A percentile compares a stretch with the other conserved stretches of the same genome.
Evolutionary conservation across 2,329 filamentous ascomycete genomes (phyloP).

Genomic region (Orbilia oligospora): DNA sequence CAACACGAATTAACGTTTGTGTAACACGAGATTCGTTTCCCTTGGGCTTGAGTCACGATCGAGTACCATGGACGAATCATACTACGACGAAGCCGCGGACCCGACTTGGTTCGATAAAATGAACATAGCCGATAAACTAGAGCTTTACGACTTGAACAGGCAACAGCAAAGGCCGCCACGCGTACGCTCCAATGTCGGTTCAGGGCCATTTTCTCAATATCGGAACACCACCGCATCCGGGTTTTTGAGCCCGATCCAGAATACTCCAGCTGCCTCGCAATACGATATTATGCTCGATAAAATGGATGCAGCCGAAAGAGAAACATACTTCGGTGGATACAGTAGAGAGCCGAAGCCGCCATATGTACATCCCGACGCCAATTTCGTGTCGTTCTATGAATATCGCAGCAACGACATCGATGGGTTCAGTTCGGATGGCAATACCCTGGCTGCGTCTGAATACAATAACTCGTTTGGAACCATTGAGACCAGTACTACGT

Average conservation of each 20-base stretch:
- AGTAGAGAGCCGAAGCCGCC: not conserved
- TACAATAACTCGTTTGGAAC: not conserved
- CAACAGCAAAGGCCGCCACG: not conserved
- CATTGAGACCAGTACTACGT: not conserved
- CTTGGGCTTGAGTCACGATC: not conserved
- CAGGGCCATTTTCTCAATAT: not conserved
- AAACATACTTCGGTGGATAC: not conserved
- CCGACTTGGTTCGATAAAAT: not conserved
- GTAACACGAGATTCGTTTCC: not conserved
- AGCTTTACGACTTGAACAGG: not conserved
- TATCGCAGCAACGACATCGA: not conserved
- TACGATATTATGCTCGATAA: not conserved
- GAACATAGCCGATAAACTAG: not conserved
- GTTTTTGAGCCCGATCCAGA: too few relatives aligned
- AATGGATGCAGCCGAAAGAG: not conserved
- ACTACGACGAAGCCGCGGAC: not conserved
- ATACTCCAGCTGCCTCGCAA: too few relatives aligned
- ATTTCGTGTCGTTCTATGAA: not conserved
- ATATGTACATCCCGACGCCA: not conserved
- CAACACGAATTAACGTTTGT: slow-evolving; percentile 1
- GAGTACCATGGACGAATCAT: not conserved
- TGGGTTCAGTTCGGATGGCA: not conserved
- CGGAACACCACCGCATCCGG: not conserved
- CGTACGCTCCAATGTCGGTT: not conserved
- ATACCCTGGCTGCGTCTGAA: not conserved